A percentile compares a stretch with the other conserved stretches of the same genome.
These are phyloP conservation scores for Priceomyces haplophilus DNA, from an alignment of 805 yeast species.

Conservation along the genomic window DNA sequence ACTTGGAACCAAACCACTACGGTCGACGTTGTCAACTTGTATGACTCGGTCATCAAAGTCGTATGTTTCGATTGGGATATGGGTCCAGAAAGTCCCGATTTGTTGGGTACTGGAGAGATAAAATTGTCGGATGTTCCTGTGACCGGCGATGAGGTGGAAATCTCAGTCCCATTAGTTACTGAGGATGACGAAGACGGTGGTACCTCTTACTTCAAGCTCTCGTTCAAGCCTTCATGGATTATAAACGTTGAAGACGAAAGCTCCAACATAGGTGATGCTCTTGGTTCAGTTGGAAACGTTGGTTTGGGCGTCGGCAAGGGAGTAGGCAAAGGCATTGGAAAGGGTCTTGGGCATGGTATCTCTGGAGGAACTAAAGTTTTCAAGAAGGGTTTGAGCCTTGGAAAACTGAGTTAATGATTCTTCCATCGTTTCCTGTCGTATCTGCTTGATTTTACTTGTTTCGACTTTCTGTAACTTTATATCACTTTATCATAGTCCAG, in stretches of 20 bases:
- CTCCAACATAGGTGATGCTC: slow-evolving; percentile 44
- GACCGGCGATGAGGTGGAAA: slow-evolving; percentile 42
- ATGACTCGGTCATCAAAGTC: slow-evolving; percentile 54
- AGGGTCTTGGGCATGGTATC: slow-evolving; percentile 34
- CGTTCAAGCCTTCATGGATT: slow-evolving; percentile 71
- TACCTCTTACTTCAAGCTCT: slow-evolving; percentile 51
- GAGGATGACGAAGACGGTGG: slow-evolving; percentile 62
- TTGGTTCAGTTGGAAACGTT: slow-evolving; percentile 39
- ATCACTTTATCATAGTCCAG: neutral
- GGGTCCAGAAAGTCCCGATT: slow-evolving; percentile 82
- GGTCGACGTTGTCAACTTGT: slow-evolving; percentile 58
- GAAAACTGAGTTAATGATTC: slow-evolving; percentile 13
- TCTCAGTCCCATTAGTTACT: slow-evolving; percentile 51
- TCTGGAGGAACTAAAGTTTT: slow-evolving; percentile 36
- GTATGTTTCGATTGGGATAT: slow-evolving; percentile 88
- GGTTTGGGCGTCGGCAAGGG: slow-evolving; percentile 45
- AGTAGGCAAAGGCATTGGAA: slow-evolving; percentile 27
- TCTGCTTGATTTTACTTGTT: slow-evolving; percentile 1
- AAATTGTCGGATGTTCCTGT: slow-evolving; percentile 50
- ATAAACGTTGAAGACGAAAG: slow-evolving; percentile 37
- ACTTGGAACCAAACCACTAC: slow-evolving; percentile 73
- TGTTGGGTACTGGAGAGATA: slow-evolving; percentile 62
- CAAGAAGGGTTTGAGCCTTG: slow-evolving; percentile 36
- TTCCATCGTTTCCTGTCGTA: neutral
- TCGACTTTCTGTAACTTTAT: slow-evolving; percentile 1